These are phyloP conservation scores for Gossypium australe DNA, from an alignment of 345 rosid genomes.

Conservation along the genomic window DNA sequence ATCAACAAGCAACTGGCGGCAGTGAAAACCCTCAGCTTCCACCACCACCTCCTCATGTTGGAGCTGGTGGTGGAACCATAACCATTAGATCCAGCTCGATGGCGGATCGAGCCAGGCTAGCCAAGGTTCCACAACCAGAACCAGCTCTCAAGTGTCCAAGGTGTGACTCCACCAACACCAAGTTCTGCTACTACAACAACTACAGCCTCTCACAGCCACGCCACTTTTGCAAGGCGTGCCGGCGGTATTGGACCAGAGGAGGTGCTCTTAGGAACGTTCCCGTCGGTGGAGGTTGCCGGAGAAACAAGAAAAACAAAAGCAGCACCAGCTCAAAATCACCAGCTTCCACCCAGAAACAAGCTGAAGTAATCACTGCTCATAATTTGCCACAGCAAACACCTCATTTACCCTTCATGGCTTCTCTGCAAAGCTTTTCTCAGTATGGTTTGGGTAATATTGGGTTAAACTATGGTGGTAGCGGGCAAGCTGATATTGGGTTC, in stretches of 20 bases:
- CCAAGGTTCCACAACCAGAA: conserved; percentile 57
- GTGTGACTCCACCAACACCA: conserved; percentile 72
- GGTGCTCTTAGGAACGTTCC: conserved; percentile 75
- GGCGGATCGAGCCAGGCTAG: conserved; percentile 66
- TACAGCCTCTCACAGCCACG: conserved; percentile 79
- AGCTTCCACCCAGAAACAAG: conserved; percentile 27
- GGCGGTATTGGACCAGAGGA: conserved; percentile 80
- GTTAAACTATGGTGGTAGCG: conserved; percentile 41
- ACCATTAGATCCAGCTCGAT: conserved; percentile 56
- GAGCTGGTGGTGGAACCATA: conserved; percentile 31
- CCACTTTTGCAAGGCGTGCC: conserved; percentile 75
- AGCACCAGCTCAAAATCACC: conserved; percentile 31
- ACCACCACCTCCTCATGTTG: conserved; percentile 28
- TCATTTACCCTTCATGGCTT: conserved; percentile 49
- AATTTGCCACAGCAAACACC: conserved; percentile 25
- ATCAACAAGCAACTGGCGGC: conserved; percentile 19
- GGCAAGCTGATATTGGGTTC: conserved; percentile 39
- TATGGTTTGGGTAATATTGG: conserved; percentile 45
- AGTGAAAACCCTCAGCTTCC: conserved; percentile 38
- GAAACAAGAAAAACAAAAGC: conserved; percentile 56
- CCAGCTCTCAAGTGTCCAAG: conserved; percentile 63
- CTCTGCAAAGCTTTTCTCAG: conserved; percentile 38
- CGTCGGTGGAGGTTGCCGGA: conserved; percentile 74
- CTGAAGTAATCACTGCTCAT: conserved; percentile 31
- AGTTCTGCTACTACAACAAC: conserved; percentile 84